Percentiles rank a stretch among this genome's conserved stretches.
Evolutionary conservation across 1,284 basidiomycete genomes (phyloP).

Genomic region (Mycosarcoma mackinlayi): DNA sequence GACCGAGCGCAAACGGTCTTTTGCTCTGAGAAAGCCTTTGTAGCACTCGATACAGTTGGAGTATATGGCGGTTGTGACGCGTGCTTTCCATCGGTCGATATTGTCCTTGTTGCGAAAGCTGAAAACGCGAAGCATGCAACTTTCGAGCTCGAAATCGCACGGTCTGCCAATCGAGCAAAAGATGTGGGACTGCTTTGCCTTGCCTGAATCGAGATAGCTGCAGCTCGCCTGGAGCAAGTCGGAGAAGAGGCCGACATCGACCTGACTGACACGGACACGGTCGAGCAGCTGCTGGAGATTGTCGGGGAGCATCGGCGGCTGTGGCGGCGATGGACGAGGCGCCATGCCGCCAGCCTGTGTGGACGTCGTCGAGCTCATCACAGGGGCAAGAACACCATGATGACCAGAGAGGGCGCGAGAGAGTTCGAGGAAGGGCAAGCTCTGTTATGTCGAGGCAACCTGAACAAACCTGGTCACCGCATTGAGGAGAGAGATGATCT

Average conservation of each 20-base stretch:
- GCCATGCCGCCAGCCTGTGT: slow-evolving; percentile 8
- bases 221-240: slow-evolving; percentile 42
- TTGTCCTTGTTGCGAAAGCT: slow-evolving; percentile 47
- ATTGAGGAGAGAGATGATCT: too few relatives aligned
- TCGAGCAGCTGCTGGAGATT: slow-evolving; percentile 24
- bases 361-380: slow-evolving; percentile 10
- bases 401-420: background rate
- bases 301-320: slow-evolving; percentile 25
- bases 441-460: background rate
- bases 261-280: slow-evolving; percentile 23
- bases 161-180: slow-evolving; percentile 36
- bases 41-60: slow-evolving; percentile 56
- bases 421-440: background rate
- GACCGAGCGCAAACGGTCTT: slow-evolving; percentile 29
- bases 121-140: slow-evolving; percentile 57
- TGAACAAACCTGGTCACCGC: too few relatives aligned
- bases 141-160: slow-evolving; percentile 53
- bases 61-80: slow-evolving; percentile 35
- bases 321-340: slow-evolving; percentile 23
- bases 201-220: slow-evolving; percentile 34
- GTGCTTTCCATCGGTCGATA: slow-evolving; percentile 45
- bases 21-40: slow-evolving; percentile 46
- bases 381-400: slow-evolving; percentile 6
- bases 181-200: slow-evolving; percentile 38
- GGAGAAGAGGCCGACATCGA: slow-evolving; percentile 36